Base-by-base conservation (phyloP, 2,329 filamentous ascomycete genomes). In the Aschersonia sp. region DNA sequence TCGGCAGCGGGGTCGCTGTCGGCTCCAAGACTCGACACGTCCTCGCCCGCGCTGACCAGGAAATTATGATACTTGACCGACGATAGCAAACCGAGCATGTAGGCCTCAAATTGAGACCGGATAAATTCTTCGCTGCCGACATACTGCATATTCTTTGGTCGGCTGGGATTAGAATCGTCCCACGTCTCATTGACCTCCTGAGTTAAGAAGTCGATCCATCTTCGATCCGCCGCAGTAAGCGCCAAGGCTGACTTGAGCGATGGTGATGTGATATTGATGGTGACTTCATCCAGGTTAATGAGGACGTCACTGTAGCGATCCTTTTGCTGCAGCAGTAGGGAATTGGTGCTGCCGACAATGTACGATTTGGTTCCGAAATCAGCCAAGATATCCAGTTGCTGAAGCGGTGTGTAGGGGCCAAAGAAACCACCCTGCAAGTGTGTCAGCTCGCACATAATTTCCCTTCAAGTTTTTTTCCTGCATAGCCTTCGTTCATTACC, bases 111-210 rank as follows among this genome's bases (percentile, higher is more conserved):
- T 58, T 97, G 90, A 41, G 96, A 78, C 32, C 92, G 80, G 56
- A 98, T 98, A 59, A 96, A 96, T 61, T 97, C 92, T 66, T 98
- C 92, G 52, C 88, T 96, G 32, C 92, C 92, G 39, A 87, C 81
- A 59, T 96, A 98, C 32, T 89, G 89, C 71, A 96, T 83, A 2
- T 87, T 94, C 58, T 88, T 96, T n/a, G 92, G 92, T 44, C 86
- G 76, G 52, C 80, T 79, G 0, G 92, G 92, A 58, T 97, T 90
- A 5, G 80, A 71, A 42, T 95, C 87, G 60, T 98, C 92, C 92
- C 92, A 98, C 0, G 92, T 96, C 54, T 97, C 88, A 57, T 92
- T 86, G 29, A 98, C 87, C 40, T 88, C 85, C 57, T 95, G 87
- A 0, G 88, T 94, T 47, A 98, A 75, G 56, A 88, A 89, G 66